Conservation (phyloP, 1,284 basidiomycete genomes). For the Pascua guehoae region DNA sequence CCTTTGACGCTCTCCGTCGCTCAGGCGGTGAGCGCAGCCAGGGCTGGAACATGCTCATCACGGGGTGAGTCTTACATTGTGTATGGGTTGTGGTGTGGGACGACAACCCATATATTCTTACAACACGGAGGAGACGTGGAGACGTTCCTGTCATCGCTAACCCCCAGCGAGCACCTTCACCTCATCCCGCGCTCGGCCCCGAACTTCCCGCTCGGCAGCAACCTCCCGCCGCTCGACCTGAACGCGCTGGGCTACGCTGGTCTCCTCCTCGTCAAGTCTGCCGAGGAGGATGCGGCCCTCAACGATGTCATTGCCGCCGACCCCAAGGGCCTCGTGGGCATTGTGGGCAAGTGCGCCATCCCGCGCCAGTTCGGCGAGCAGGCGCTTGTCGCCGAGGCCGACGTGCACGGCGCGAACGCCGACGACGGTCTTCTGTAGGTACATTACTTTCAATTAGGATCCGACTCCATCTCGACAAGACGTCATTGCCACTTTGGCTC, state of each 20-base stretch:
- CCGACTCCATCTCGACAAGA: too few species aligned
- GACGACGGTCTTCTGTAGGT: constrained; percentile 1
- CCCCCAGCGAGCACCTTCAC: constrained; percentile 65
- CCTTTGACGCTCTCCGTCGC: constrained; percentile 60
- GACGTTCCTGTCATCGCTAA: constrained; percentile 2
- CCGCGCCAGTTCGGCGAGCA: constrained; percentile 41
- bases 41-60: constrained; percentile 75
- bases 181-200: constrained; percentile 64
- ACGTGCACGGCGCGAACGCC: constrained; percentile 18
- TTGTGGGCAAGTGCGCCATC: constrained; percentile 40
- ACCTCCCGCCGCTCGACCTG: constrained; percentile 55
- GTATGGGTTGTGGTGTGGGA: neutral
- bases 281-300: constrained; percentile 68
- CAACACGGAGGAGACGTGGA: neutral
- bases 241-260: constrained; percentile 86
- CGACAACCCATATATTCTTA: neutral
- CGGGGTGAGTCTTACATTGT: constrained; percentile 42
- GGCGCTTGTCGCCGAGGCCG: constrained; percentile 31
- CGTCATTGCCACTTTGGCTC: too few species aligned
- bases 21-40: constrained; percentile 34
- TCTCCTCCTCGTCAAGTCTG: constrained; percentile 74
- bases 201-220: constrained; percentile 27
- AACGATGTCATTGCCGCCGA: constrained; percentile 48
- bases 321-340: constrained; percentile 32
- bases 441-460: too few species aligned